A percentile compares a stretch with the other conserved stretches of the same genome.
Evolutionary conservation across 164 flowering plant genomes (phyloP).

Genomic region (Saururus chinensis): DNA sequence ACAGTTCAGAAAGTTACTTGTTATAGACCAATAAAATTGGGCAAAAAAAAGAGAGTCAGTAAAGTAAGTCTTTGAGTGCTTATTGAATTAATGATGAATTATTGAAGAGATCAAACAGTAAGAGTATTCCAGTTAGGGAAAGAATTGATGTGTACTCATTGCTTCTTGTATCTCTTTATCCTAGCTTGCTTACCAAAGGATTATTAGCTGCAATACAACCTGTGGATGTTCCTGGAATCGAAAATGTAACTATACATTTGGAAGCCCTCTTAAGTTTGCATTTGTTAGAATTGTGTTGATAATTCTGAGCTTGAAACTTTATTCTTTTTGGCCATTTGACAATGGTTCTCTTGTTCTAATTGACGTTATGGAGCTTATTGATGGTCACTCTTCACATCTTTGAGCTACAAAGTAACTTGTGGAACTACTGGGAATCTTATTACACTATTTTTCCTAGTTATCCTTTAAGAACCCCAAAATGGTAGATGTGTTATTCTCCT

Average conservation of each 20-base stretch:
- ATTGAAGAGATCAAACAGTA: too few relatives aligned
- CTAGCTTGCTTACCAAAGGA: slow-evolving; percentile 58
- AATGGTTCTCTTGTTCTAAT: slow-evolving; percentile 17
- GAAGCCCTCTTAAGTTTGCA: neutral
- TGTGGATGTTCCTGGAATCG: slow-evolving; percentile 61
- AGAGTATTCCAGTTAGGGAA: too few relatives aligned
- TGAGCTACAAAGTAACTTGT: slow-evolving; percentile 65
- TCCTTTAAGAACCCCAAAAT: slow-evolving; percentile 8
- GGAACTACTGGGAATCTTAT: slow-evolving; percentile 58
- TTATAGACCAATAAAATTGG: too few relatives aligned
- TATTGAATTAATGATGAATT: too few relatives aligned
- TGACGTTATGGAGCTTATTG: slow-evolving; percentile 26
- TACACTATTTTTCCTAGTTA: slow-evolving; percentile 26
- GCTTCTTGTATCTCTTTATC: too few relatives aligned
- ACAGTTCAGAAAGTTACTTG: too few relatives aligned
- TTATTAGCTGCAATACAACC: slow-evolving; percentile 96
- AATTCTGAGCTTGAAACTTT: neutral
- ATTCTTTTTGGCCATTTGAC: neutral
- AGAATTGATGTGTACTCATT: too few relatives aligned
- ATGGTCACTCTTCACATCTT: slow-evolving; percentile 55
- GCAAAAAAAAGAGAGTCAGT: too few relatives aligned
- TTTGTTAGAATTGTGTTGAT: too few relatives aligned
- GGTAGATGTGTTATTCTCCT: too few relatives aligned
- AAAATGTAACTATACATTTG: slow-evolving; percentile 53
- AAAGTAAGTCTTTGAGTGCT: too few relatives aligned